These are phyloP conservation scores for Entophlyctis luteolus DNA, from an alignment of 192 early-diverging fungal species.

Conservation along the genomic window DNA sequence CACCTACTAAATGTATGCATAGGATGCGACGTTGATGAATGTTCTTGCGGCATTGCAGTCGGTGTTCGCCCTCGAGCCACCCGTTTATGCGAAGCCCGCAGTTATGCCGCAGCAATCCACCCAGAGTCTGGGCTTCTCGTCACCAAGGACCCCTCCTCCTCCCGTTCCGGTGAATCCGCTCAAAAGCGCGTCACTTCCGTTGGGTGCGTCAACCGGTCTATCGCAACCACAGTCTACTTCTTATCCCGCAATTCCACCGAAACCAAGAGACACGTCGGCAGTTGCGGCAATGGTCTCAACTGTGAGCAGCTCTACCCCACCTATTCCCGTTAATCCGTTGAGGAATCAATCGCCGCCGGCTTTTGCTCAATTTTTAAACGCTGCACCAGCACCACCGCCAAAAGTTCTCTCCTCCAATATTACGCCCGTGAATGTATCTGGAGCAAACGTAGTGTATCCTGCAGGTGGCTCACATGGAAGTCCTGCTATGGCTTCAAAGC, in stretches of 20 bases:
- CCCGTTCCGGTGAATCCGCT: conserved; percentile 24
- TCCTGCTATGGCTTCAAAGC: no score
- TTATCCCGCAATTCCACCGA: conserved; percentile 11
- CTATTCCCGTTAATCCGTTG: conserved; percentile 11
- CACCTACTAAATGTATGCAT: not conserved
- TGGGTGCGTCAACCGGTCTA: not conserved
- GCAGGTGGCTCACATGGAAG: no score
- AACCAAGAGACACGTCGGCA: not conserved
- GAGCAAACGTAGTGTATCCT: no score
- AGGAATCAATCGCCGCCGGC: not conserved
- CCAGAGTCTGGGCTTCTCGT: no score
- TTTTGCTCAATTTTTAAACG: not conserved
- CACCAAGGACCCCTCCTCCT: conserved; percentile 31
- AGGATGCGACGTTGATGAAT: conserved; percentile 3
- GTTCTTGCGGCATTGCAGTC: conserved; percentile 59
- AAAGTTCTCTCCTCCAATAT: not conserved
- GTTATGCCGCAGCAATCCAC: conserved; percentile 30
- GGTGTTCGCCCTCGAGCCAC: conserved; percentile 71
- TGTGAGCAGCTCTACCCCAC: not conserved
- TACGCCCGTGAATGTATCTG: not conserved
- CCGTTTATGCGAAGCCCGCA: conserved; percentile 61
- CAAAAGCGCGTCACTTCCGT: not conserved
- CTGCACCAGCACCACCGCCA: not conserved
- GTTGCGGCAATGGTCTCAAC: not conserved
- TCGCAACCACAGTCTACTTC: not conserved